A percentile compares a stretch with the other conserved stretches of the same genome.
These are phyloP conservation scores for Chaetomiaceae sp. DNA, from an alignment of 2,329 filamentous ascomycete species.

Conservation along the genomic window DNA sequence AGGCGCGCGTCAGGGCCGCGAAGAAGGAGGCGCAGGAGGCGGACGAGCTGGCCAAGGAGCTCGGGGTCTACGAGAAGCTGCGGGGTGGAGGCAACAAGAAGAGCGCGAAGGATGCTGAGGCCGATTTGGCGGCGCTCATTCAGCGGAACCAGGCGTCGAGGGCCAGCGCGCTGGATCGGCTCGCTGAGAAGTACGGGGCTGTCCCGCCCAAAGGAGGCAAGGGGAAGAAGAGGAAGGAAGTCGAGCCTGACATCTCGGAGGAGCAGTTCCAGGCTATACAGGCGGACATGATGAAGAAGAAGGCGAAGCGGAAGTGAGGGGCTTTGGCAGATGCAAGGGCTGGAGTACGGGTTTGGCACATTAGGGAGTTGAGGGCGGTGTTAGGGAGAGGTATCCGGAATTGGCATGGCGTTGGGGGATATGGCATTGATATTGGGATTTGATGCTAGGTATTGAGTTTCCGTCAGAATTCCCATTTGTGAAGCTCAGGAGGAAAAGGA, in stretches of 20 bases:
- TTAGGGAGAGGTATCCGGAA: background rate
- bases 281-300: conserved; percentile 40
- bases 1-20: conserved; percentile 57
- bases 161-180: conserved; percentile 61
- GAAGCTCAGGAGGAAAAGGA: no score
- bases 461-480: no score
- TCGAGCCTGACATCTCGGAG: conserved; percentile 57
- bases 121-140: conserved; percentile 68
- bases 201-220: conserved; percentile 36
- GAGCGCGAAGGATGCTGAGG: conserved; percentile 40
- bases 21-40: conserved; percentile 68
- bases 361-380: background rate
- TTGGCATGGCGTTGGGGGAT: background rate
- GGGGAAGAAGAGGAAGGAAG: conserved; percentile 54
- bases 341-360: background rate
- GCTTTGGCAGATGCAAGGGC: background rate
- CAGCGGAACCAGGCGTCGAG: conserved; percentile 64
- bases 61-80: conserved; percentile 68
- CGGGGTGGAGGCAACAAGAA: conserved; percentile 49
- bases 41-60: conserved; percentile 67
- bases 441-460: background rate
- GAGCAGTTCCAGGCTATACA: conserved; percentile 58
- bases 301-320: conserved; percentile 18
- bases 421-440: conserved; percentile 5
- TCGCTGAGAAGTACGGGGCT: conserved; percentile 70